Evolutionary conservation across 129 eudicot species (phyloP), one percentile per base, ranked within the genome.

Genomic region (Artemisia annua): DNA sequence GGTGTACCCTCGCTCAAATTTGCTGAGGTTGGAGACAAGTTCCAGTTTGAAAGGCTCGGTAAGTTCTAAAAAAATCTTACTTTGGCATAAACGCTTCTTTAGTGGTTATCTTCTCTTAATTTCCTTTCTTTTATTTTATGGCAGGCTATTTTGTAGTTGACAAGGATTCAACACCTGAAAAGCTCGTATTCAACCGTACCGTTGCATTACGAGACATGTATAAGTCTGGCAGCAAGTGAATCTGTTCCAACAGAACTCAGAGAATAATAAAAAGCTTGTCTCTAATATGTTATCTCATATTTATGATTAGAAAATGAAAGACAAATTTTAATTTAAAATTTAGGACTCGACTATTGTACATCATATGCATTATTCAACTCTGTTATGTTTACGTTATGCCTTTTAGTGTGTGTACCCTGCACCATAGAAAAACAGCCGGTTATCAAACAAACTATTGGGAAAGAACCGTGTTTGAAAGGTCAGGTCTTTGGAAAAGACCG

Each of bases 41-140:
- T 95, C 79, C 99, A 95, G 87, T 95, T 95, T 63, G 99, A 95
- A 87, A 87, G 96, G 71, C 86, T 86, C 9, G 99, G 99, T 90
- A 86, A 70, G 18, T 74, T 48, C 64, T 57, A 9, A n/a, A 80
- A 75, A 48, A 39, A 11, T 76, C 32, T 39, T 67, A 67, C 5
- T n/a, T 48, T 65, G 18, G 66, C 58, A 46, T 78, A 5, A 1
- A 51, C 1, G 1, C 11, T 26, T 2, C 24, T 22, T 46, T 2
- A 12, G 11, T 20, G 11, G 43, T 5, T 35, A 35, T 58, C 11
- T 43, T 11, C 46, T 49, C 19, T 54, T 55, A 9, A 6, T 32
- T 14, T 62, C 2, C 16, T 54, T 76, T 43, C 48, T 9, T 15
- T n/a, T 55, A 0, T 79, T 67, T n/a, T 43, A 68, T 76, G 74